phyloP scores from a whole-genome alignment of 2,329 filamentous ascomycete species.

The Penicillium sp. region DNA sequence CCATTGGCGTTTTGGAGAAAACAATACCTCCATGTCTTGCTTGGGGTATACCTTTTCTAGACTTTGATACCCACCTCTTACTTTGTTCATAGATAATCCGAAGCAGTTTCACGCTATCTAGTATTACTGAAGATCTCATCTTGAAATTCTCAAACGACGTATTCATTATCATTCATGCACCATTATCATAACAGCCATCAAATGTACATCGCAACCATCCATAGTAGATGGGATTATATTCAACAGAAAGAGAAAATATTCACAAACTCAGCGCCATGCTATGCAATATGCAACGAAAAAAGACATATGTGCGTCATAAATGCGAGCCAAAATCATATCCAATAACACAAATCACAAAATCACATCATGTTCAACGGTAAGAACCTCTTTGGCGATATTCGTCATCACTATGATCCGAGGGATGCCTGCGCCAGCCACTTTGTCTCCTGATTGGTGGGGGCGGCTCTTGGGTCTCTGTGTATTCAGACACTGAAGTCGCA shows the following conservation, averaged over 20 bases:
- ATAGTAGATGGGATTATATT: neutral
- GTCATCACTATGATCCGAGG: slow-evolving; percentile 18
- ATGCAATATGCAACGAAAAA: slow-evolving; percentile 1
- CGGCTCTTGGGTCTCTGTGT: slow-evolving; percentile 12
- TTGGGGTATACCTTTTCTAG: neutral
- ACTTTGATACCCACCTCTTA: neutral
- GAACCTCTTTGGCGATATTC: slow-evolving; percentile 1
- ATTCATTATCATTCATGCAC: slow-evolving; percentile 16
- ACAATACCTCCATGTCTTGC: neutral
- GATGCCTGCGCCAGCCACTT: slow-evolving; percentile 35
- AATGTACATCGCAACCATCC: slow-evolving; percentile 3
- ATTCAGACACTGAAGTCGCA: slow-evolving; percentile 26
- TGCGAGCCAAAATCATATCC: neutral
- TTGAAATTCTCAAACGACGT: neutral
- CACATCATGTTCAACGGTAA: neutral
- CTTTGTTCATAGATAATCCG: neutral
- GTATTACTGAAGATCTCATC: too few species aligned
- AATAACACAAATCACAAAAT: neutral
- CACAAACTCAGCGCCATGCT: neutral
- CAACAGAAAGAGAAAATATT: neutral
- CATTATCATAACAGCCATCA: slow-evolving; percentile 20
- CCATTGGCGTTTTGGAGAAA: neutral
- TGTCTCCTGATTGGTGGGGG: slow-evolving; percentile 14
- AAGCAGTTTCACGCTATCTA: too few species aligned
- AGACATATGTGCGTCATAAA: neutral